Conservation (phyloP, 768 basidiomycete species). For the Trametes coccinea region DNA sequence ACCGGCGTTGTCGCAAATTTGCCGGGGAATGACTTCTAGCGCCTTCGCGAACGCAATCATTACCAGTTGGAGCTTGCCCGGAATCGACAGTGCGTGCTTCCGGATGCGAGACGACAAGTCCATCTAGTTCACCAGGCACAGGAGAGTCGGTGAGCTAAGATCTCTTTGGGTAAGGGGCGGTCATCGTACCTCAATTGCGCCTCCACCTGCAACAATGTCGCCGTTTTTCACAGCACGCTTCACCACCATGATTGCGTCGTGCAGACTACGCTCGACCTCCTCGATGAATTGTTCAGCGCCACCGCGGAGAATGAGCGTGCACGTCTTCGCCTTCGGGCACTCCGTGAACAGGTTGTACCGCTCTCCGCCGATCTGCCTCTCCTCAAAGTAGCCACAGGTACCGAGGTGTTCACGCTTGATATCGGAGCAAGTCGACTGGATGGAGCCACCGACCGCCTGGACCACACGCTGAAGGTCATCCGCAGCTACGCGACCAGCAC, state of each 20-base stretch:
- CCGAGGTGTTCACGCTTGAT: slow-evolving; percentile 89
- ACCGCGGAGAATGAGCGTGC: slow-evolving; percentile 90
- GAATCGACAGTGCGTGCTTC: slow-evolving; percentile 86
- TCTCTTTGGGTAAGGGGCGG: background rate
- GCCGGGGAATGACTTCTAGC: slow-evolving; percentile 94
- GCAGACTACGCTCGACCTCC: slow-evolving; percentile 95
- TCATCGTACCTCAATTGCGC: slow-evolving; percentile 83
- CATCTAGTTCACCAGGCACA: slow-evolving; percentile 59
- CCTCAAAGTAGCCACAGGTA: slow-evolving; percentile 90
- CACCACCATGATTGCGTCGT: slow-evolving; percentile 99
- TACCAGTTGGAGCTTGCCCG: slow-evolving; percentile 93
- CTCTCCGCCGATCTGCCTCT: slow-evolving; percentile 95
- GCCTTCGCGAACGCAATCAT: slow-evolving; percentile 96
- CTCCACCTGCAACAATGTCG: slow-evolving; percentile 96
- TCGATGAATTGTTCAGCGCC: slow-evolving; percentile 99
- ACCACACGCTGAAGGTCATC: slow-evolving; percentile 92
- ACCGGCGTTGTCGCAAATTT: slow-evolving; percentile 98
- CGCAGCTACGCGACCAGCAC: slow-evolving; percentile 91
- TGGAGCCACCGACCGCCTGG: slow-evolving; percentile 91
- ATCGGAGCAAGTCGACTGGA: slow-evolving; percentile 95
- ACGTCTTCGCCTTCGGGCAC: slow-evolving; percentile 92
- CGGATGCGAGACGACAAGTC: slow-evolving; percentile 94
- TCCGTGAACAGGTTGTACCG: slow-evolving; percentile 94
- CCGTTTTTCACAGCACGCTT: slow-evolving; percentile 95
- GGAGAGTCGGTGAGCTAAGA: slow-evolving; percentile 1